Percentiles rank a stretch among this genome's conserved stretches.
These are phyloP conservation scores for Iberis amara DNA, from an alignment of 441 rosid species.

Conservation along the genomic window DNA sequence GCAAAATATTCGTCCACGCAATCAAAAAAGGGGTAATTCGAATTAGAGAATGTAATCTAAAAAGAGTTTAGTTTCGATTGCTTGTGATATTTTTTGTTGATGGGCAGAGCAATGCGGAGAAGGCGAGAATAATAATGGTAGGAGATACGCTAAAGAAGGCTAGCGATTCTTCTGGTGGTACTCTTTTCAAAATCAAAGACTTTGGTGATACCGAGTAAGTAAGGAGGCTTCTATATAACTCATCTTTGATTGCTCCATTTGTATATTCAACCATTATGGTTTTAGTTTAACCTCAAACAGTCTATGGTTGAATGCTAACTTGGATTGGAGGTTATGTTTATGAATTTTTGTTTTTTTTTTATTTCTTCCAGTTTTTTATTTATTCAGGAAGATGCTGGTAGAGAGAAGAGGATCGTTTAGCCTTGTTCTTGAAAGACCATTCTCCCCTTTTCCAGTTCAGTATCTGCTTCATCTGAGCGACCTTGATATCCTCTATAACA, in stretches of 20 bases:
- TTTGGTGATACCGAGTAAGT: constrained; percentile 60
- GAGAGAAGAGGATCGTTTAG: constrained; percentile 56
- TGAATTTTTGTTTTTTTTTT: too few species aligned
- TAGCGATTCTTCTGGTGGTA: constrained; percentile 49
- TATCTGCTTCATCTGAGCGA: constrained; percentile 45
- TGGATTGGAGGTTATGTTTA: too few species aligned
- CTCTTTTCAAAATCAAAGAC: constrained; percentile 49
- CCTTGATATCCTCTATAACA: constrained; percentile 59
- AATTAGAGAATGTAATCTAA: too few species aligned
- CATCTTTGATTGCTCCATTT: too few species aligned
- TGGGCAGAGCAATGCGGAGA: constrained; percentile 79
- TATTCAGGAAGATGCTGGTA: constrained; percentile 59
- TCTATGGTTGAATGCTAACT: too few species aligned
- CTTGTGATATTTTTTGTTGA: not conserved
- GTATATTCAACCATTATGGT: too few species aligned
- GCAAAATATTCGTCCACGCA: constrained; percentile 71
- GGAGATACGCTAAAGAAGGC: constrained; percentile 84
- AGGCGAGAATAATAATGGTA: constrained; percentile 83
- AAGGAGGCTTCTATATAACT: too few species aligned
- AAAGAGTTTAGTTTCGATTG: too few species aligned
- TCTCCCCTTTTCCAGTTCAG: constrained; percentile 73
- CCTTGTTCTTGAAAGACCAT: constrained; percentile 82
- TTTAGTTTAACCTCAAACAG: too few species aligned
- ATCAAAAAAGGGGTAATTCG: constrained; percentile 71
- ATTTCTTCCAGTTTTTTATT: too few species aligned